Percentiles rank a stretch among this genome's conserved stretches.
Conservation (phyloP, 345 rosid species). For the Microcos paniculata region DNA sequence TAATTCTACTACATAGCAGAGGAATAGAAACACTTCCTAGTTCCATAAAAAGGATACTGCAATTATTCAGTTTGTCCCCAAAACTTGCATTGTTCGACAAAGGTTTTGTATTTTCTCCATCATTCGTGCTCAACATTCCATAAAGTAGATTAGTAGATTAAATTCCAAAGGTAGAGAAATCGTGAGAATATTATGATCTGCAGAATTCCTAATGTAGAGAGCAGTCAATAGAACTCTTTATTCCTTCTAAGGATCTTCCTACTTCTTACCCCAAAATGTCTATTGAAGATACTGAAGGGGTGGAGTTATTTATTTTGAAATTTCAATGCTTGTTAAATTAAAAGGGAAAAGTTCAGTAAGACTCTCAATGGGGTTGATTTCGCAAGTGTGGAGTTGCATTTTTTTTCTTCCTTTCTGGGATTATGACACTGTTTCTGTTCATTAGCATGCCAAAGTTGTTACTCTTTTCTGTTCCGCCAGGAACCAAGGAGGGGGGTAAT, state of each 20-base stretch:
- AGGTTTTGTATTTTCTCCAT: background rate
- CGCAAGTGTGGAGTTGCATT: no score
- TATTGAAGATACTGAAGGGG: background rate
- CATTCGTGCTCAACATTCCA: background rate
- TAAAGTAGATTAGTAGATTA: background rate
- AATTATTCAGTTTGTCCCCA: background rate
- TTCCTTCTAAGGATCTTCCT: background rate
- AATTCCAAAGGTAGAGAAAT: background rate
- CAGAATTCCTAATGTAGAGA: background rate
- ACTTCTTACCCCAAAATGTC: background rate
- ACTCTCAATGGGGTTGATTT: background rate
- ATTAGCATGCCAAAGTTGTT: background rate
- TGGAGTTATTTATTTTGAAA: background rate
- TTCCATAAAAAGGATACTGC: background rate
- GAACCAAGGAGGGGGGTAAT: background rate
- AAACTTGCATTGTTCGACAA: background rate
- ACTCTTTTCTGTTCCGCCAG: background rate
- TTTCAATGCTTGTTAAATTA: background rate
- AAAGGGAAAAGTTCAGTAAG: conserved; percentile 1
- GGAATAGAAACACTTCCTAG: background rate
- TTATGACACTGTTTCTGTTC: background rate
- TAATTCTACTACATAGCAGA: background rate
- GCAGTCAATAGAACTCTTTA: background rate
- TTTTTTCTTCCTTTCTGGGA: background rate
- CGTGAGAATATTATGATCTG: no score